Percentiles rank a stretch among this genome's conserved stretches.
Evolutionary conservation across 2,329 filamentous ascomycete genomes (phyloP).

Genomic region (Trichoderma pleuroti): DNA sequence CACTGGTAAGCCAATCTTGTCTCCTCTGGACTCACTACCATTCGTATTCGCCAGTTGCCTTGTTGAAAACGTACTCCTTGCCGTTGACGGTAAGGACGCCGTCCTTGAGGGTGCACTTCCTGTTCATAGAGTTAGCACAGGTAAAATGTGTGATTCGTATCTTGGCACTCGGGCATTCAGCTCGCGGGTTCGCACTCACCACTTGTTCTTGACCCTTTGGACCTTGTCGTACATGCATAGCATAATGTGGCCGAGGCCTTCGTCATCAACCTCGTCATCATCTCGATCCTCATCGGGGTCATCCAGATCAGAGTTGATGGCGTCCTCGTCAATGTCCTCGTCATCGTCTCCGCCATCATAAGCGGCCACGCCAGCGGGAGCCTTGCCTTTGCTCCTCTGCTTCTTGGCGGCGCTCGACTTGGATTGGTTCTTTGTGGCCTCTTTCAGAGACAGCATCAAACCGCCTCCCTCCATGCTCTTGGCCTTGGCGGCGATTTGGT

Average conservation of each 20-base stretch:
- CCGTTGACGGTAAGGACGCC: constrained; percentile 90
- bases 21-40: constrained; percentile 59
- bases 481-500: constrained; percentile 62
- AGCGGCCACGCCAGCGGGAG: constrained; percentile 38
- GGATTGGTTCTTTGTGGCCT: constrained; percentile 42
- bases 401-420: constrained; percentile 18
- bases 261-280: constrained; percentile 84
- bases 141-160: neutral
- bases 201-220: constrained; percentile 98
- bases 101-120: constrained; percentile 98
- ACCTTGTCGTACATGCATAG: constrained; percentile 99
- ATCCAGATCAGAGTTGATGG: constrained; percentile 97
- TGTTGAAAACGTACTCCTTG: constrained; percentile 97
- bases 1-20: neutral
- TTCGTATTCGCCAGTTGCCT: constrained; percentile 94
- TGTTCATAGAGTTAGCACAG: constrained; percentile 33
- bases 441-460: constrained; percentile 68
- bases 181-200: constrained; percentile 53
- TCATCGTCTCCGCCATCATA: constrained; percentile 63
- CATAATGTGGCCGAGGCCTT: constrained; percentile 84
- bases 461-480: constrained; percentile 70
- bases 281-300: constrained; percentile 83
- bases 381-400: constrained; percentile 28
- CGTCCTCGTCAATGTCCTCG: constrained; percentile 70
- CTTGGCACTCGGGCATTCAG: too few relatives aligned